Evolutionary conservation across 2,329 filamentous ascomycete genomes (phyloP).

Genomic region (Cladosporium sp.): DNA sequence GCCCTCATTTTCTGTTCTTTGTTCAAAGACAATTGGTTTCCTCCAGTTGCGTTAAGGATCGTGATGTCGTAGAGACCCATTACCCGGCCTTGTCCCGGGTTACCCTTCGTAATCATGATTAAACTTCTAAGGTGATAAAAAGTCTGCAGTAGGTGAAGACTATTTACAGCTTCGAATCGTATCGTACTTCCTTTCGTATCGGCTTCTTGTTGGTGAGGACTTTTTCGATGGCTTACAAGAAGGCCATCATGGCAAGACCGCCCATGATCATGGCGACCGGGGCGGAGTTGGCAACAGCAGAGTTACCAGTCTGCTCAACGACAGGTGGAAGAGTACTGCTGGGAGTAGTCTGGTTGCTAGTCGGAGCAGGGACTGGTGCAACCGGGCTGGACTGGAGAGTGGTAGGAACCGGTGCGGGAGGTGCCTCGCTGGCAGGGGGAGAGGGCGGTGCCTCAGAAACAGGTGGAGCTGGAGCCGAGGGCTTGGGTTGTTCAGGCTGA

Average conservation of each 20-base stretch:
- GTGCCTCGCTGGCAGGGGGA: neutral
- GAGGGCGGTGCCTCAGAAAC: neutral
- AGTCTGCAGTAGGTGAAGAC: neutral
- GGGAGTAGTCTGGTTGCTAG: neutral
- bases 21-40: neutral
- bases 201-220: neutral
- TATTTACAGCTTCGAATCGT: slow-evolving; percentile 5
- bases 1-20: neutral
- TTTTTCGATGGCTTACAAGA: slow-evolving; percentile 5
- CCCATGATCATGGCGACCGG: slow-evolving; percentile 10
- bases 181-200: neutral
- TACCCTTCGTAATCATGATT: neutral
- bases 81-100: neutral
- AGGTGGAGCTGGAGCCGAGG: neutral
- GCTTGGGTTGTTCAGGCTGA: neutral
- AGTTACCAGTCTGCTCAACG: slow-evolving; percentile 10
- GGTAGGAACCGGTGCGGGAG: neutral
- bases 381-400: slow-evolving; percentile 10
- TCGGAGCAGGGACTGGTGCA: neutral
- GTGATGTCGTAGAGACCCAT: slow-evolving; percentile 10
- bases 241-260: slow-evolving; percentile 11
- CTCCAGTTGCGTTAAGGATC: neutral
- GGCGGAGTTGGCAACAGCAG: slow-evolving; percentile 11
- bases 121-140: neutral
- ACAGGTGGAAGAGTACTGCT: neutral